Evolutionary conservation across 768 basidiomycete species (phyloP), one percentile per base, ranked within the genome.

Genomic region (Suillus hirtellus): DNA sequence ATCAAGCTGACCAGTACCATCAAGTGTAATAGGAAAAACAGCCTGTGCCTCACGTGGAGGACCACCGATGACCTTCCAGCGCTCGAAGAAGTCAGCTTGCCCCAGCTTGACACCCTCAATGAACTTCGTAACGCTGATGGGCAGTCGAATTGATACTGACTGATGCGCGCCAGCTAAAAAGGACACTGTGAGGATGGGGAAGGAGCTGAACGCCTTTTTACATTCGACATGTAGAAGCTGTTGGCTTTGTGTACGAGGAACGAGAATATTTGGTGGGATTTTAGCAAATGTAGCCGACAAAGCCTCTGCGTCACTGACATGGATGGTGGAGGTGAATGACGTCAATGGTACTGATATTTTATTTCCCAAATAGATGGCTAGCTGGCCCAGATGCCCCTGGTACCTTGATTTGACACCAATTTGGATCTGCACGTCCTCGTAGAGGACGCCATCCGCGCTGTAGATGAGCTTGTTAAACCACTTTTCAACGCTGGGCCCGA

Each of bases 51-150:
- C 97, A 58, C 96, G 85, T 35, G 97, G 97, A 14, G 94, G 82
- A 1, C 97, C 97, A 8, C 97, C 97, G 59, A 99, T 99, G 68
- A 97, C 78, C 75, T 95, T 96, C 97, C 97, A 99, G 59, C 97
- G 82, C 75, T 98, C 96, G 77, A 99, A 99, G 83, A 99, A 99
- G 68, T 97, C 93, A 0, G 84, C 78, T 65, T 85, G 81, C 12
- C 85, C 87, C 40, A 99, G 84, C 70, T 88, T 90, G 67, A 98
- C 96, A 31, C 93, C 92, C 71, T 97, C 96, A 62, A 99, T 84
- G 76, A 99, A 99, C 75, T 96, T 95, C 46, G 90, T 89, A 62
- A 97, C 70, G 50, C 92, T 85, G 67, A 99, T 86, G 12, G 97
- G 97, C 31, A 99, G 81, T 55, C 88, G 86, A 62, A 99, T 76